phyloP scores from a whole-genome alignment of 2,329 filamentous ascomycete genomes.

The Xylariaceae sp. region DNA sequence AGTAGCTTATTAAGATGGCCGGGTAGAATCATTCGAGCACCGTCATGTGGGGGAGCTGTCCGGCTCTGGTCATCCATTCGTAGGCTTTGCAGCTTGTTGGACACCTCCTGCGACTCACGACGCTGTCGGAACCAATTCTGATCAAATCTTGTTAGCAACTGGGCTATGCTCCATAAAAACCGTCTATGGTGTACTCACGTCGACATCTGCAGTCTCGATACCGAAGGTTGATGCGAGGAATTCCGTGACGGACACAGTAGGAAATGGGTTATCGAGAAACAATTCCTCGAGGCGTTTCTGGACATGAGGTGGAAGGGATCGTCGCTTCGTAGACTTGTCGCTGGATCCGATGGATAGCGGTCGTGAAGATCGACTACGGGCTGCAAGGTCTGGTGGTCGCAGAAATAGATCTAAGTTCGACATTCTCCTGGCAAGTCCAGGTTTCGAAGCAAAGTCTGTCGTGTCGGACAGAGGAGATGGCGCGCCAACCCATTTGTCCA shows the following conservation, averaged over 20 bases:
- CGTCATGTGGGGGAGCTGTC: constrained; percentile 25
- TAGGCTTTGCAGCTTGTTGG: constrained; percentile 39
- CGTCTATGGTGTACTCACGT: constrained; percentile 32
- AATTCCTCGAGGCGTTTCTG: constrained; percentile 51
- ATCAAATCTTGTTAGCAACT: too few species aligned
- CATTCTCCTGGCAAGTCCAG: background rate
- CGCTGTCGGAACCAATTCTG: constrained; percentile 52
- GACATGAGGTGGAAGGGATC: constrained; percentile 46
- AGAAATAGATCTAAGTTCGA: constrained; percentile 1
- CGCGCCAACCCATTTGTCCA: background rate
- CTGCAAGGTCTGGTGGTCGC: constrained; percentile 25
- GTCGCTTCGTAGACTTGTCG: constrained; percentile 41
- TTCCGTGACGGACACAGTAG: constrained; percentile 47
- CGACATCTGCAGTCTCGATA: constrained; percentile 47
- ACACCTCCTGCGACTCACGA: constrained; percentile 44
- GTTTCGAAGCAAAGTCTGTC: background rate
- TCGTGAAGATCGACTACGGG: constrained; percentile 21
- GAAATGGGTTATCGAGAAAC: constrained; percentile 44
- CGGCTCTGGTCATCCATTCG: constrained; percentile 35
- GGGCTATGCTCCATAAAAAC: background rate
- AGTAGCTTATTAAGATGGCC: constrained; percentile 48
- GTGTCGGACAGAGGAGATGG: background rate
- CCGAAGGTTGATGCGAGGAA: constrained; percentile 53
- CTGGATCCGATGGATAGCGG: constrained; percentile 36
- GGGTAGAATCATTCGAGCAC: constrained; percentile 47